Percentiles rank a stretch among this genome's conserved stretches.
Conservation (phyloP, 2,329 filamentous ascomycete species). For the Cercospora zeae-maydis region DNA sequence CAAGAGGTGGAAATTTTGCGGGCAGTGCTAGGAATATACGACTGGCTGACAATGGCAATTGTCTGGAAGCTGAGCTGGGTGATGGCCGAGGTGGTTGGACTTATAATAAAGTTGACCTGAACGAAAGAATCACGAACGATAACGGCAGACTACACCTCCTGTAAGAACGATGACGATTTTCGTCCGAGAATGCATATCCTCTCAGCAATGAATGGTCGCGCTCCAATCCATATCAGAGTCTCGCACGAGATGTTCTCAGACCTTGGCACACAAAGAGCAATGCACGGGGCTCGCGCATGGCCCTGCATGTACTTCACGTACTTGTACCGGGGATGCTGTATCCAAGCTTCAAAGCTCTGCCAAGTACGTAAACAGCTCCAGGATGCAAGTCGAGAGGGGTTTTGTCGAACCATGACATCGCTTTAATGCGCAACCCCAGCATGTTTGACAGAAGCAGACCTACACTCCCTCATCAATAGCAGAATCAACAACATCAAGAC, state of each 20-base stretch:
- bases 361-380: constrained; percentile 6
- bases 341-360: neutral
- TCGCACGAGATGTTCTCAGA: neutral
- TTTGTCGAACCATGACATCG: neutral
- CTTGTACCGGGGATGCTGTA: neutral
- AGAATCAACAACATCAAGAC: neutral
- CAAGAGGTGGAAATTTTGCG: constrained; percentile 38
- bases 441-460: neutral
- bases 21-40: constrained; percentile 34
- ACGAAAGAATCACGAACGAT: constrained; percentile 41
- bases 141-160: constrained; percentile 38
- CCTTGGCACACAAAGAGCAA: neutral
- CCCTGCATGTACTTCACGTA: neutral
- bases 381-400: neutral
- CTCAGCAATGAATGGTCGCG: neutral
- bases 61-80: constrained; percentile 38
- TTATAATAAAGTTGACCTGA: constrained; percentile 34
- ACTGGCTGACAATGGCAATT: constrained; percentile 34
- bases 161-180: constrained; percentile 1
- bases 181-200: neutral
- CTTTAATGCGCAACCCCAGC: neutral
- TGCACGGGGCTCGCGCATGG: neutral
- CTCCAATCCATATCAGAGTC: neutral
- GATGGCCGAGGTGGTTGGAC: constrained; percentile 37
- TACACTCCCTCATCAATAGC: neutral